Evolutionary conservation across 306 rosid genomes (phyloP).

Genomic region (Inga laurina): DNA sequence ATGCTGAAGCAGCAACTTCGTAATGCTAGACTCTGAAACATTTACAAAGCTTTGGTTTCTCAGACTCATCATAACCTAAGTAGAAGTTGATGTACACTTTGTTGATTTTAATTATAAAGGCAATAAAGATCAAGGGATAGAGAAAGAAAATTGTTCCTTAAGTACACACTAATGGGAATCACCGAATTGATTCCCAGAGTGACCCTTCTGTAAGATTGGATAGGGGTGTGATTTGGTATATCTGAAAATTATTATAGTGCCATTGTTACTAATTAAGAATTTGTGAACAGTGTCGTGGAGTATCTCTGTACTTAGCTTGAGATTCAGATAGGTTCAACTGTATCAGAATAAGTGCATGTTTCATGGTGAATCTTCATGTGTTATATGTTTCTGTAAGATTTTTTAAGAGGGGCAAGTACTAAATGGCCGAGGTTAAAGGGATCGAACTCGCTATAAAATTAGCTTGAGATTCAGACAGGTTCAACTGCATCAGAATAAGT

Average conservation of each 20-base stretch:
- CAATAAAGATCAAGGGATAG: slow-evolving; percentile 11
- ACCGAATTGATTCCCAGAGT: neutral
- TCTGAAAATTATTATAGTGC: neutral
- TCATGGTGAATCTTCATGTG: neutral
- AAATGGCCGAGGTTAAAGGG: too few relatives aligned
- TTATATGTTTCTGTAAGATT: neutral
- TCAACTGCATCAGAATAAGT: neutral
- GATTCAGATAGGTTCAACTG: neutral
- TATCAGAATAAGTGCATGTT: neutral
- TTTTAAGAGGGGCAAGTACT: too few relatives aligned
- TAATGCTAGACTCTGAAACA: slow-evolving; percentile 76
- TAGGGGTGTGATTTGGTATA: neutral
- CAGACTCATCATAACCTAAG: neutral
- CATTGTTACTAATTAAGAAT: neutral
- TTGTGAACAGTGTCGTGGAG: neutral
- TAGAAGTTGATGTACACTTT: slow-evolving; percentile 13
- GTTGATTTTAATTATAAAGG: slow-evolving; percentile 9
- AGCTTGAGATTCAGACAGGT: neutral
- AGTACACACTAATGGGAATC: neutral
- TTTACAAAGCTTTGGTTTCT: neutral
- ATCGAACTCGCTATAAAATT: neutral
- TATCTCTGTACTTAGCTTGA: neutral
- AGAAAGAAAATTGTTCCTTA: slow-evolving; percentile 22
- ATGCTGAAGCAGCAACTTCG: slow-evolving; percentile 91
- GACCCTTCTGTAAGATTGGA: neutral